Evolutionary conservation across 2,329 filamentous ascomycete species (phyloP).

Genomic region (Exophiala alcalophila): DNA sequence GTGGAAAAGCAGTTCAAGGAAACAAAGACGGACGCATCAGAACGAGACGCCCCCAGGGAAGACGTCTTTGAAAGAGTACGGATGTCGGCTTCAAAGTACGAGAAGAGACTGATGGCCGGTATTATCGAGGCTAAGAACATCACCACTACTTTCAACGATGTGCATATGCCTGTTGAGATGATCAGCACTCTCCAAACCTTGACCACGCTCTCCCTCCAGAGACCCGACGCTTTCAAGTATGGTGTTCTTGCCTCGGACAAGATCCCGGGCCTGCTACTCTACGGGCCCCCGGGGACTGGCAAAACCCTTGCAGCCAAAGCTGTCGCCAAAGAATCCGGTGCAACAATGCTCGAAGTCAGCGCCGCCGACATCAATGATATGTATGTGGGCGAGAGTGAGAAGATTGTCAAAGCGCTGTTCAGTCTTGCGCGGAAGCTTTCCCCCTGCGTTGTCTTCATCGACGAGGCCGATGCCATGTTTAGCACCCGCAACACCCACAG

Average conservation of each 20-base stretch:
- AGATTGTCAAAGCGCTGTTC: slow-evolving; percentile 91
- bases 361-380: slow-evolving; percentile 93
- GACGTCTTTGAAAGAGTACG: slow-evolving; percentile 49
- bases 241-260: slow-evolving; percentile 88
- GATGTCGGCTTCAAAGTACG: slow-evolving; percentile 67
- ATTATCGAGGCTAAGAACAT: slow-evolving; percentile 80
- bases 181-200: slow-evolving; percentile 84
- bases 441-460: slow-evolving; percentile 92
- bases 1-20: slow-evolving; percentile 27
- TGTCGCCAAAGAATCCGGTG: slow-evolving; percentile 63
- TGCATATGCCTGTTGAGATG: slow-evolving; percentile 78
- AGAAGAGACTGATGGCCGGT: slow-evolving; percentile 76
- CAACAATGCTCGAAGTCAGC: slow-evolving; percentile 75
- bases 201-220: slow-evolving; percentile 78
- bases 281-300: slow-evolving; percentile 75
- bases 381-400: slow-evolving; percentile 94
- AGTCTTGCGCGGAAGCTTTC: slow-evolving; percentile 84
- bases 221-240: slow-evolving; percentile 94
- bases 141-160: slow-evolving; percentile 79
- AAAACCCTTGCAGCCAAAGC: slow-evolving; percentile 62
- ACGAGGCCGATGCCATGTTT: slow-evolving; percentile 92
- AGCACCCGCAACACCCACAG: slow-evolving; percentile 66
- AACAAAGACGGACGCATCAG: slow-evolving; percentile 10
- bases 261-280: slow-evolving; percentile 83
- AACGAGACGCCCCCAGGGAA: slow-evolving; percentile 35